Percentiles rank a stretch among this genome's conserved stretches.
phyloP scores from a whole-genome alignment of 352 stramenopile genomes.

The Phytophthora agathidicida region DNA sequence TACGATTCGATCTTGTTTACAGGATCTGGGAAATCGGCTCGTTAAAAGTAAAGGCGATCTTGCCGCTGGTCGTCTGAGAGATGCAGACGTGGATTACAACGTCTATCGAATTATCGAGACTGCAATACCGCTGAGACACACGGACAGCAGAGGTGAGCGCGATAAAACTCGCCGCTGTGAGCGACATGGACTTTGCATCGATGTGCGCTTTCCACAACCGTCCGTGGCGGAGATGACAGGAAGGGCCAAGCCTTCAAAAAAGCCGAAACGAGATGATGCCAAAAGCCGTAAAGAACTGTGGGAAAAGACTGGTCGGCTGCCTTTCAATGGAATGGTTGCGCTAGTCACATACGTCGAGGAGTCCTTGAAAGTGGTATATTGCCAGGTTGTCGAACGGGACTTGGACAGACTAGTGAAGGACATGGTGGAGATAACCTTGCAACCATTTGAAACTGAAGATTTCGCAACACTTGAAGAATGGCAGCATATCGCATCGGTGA shows the following conservation, averaged over 20 bases:
- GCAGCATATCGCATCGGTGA: background rate
- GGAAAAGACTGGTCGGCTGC: slow-evolving; percentile 41
- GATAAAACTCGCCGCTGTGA: slow-evolving; percentile 19
- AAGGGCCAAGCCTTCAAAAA: slow-evolving; percentile 1
- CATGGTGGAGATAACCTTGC: slow-evolving; percentile 35
- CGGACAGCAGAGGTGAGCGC: slow-evolving; percentile 25
- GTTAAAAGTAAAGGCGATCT: slow-evolving; percentile 7
- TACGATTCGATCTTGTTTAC: slow-evolving; percentile 40
- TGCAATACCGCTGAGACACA: slow-evolving; percentile 31
- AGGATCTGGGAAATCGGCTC: slow-evolving; percentile 36
- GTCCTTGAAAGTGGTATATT: slow-evolving; percentile 39
- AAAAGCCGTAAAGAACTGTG: slow-evolving; percentile 31
- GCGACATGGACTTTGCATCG: slow-evolving; percentile 39
- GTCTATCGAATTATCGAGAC: slow-evolving; percentile 28
- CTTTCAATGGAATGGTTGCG: slow-evolving; percentile 42
- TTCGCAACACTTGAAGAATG: slow-evolving; percentile 29
- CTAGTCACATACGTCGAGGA: slow-evolving; percentile 26
- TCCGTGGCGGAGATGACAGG: slow-evolving; percentile 28
- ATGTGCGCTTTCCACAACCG: slow-evolving; percentile 36
- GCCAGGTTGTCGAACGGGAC: slow-evolving; percentile 40
- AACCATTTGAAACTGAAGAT: slow-evolving; percentile 41
- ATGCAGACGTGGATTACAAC: slow-evolving; percentile 42
- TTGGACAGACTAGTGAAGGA: slow-evolving; percentile 34
- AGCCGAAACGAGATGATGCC: slow-evolving; percentile 18
- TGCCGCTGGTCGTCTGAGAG: slow-evolving; percentile 19